phyloP scores from a whole-genome alignment of 192 early-diverging fungal species.

The Mycoemilia scoparia region DNA sequence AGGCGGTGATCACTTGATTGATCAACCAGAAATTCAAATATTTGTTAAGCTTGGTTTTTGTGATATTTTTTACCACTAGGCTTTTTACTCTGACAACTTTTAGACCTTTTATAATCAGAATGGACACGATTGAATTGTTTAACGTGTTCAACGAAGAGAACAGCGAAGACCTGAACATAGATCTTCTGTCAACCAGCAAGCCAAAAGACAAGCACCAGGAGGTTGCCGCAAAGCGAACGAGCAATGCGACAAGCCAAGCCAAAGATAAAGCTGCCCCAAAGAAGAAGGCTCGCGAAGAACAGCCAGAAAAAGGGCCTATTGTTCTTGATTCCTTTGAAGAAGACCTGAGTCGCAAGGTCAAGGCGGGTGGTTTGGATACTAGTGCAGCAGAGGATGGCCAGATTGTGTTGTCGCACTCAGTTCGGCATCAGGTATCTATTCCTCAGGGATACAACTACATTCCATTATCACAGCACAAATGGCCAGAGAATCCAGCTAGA shows the following conservation, averaged over 20 bases:
- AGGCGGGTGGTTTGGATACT: conserved; percentile 31
- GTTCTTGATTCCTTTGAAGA: conserved; percentile 49
- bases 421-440: conserved; percentile 87
- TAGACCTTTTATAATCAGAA: conserved; percentile 1
- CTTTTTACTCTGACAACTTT: no score
- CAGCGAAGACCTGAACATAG: conserved; percentile 5
- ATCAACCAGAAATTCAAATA: no score
- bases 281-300: conserved; percentile 3
- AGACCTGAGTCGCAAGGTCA: conserved; percentile 46
- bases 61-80: no score
- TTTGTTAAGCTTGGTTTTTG: no score
- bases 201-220: not conserved
- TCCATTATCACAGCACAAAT: conserved; percentile 70
- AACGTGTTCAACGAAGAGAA: conserved; percentile 27
- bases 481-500: conserved; percentile 60
- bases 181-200: not conserved
- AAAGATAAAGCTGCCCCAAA: conserved; percentile 9
- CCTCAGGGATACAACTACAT: conserved; percentile 73
- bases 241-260: conserved; percentile 7
- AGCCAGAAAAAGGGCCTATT: conserved; percentile 21
- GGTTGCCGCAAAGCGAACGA: conserved; percentile 3
- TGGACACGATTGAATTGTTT: conserved; percentile 22
- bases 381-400: conserved; percentile 29
- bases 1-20: no score
- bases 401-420: conserved; percentile 34